These are phyloP conservation scores for Myxozyma melibiosi DNA, from an alignment of 805 yeast species.

Conservation along the genomic window DNA sequence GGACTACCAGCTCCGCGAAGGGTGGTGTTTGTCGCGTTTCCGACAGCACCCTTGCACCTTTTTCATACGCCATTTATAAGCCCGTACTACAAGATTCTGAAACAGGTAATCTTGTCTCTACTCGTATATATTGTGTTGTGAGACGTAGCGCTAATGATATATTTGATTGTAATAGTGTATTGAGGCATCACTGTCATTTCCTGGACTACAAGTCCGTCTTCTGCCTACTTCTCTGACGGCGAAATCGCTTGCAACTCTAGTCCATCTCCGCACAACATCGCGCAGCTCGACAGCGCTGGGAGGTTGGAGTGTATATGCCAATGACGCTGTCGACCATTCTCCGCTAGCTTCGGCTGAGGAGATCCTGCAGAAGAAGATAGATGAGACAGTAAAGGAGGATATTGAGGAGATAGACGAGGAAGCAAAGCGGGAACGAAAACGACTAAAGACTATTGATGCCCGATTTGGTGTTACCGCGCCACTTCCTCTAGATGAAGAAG, in stretches of 20 bases:
- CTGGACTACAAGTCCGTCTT: constrained; percentile 17
- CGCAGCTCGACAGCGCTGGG: constrained; percentile 28
- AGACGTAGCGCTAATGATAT: too few species aligned
- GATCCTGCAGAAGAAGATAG: background rate
- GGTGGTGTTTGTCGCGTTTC: constrained; percentile 21
- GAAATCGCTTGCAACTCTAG: constrained; percentile 19
- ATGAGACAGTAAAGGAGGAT: background rate
- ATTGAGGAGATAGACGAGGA: constrained; percentile 4
- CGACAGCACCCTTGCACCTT: constrained; percentile 14
- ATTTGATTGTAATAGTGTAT: constrained; percentile 13
- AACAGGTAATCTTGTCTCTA: constrained; percentile 14
- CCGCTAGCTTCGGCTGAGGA: constrained; percentile 27
- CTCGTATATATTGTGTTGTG: background rate
- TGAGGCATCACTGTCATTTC: constrained; percentile 19
- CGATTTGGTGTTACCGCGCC: constrained; percentile 21
- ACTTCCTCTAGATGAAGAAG: background rate
- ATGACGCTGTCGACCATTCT: constrained; percentile 28
- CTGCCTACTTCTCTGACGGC: constrained; percentile 23
- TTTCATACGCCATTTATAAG: constrained; percentile 28
- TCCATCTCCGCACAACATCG: constrained; percentile 14
- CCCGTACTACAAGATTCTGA: constrained; percentile 20
- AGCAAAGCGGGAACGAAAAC: constrained; percentile 1
- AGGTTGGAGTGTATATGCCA: constrained; percentile 34
- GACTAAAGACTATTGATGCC: constrained; percentile 19
- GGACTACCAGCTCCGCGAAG: constrained; percentile 5